Evolutionary conservation across 352 stramenopile species (phyloP).

Genomic region (Globisporangium cylindrosporum): DNA sequence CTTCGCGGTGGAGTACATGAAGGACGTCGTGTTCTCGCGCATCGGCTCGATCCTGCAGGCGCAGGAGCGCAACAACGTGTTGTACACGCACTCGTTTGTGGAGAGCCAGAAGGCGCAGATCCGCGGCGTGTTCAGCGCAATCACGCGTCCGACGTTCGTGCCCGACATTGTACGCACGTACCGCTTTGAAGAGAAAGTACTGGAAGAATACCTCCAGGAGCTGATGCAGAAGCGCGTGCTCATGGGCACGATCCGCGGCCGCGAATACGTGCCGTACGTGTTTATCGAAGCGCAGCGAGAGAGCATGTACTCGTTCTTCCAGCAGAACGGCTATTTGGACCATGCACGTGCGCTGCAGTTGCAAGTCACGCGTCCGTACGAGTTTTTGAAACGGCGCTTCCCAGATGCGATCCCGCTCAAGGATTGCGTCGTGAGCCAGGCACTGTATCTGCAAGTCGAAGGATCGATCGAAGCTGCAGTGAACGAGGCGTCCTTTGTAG

Average conservation of each 20-base stretch:
- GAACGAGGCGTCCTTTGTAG: slow-evolving; percentile 66
- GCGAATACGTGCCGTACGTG: slow-evolving; percentile 77
- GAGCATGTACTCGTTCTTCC: slow-evolving; percentile 84
- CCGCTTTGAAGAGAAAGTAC: slow-evolving; percentile 63
- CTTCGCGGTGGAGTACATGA: slow-evolving; percentile 84
- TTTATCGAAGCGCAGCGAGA: slow-evolving; percentile 74
- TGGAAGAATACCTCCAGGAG: slow-evolving; percentile 56
- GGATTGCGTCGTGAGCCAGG: slow-evolving; percentile 58
- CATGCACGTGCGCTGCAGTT: slow-evolving; percentile 53
- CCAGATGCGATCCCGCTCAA: slow-evolving; percentile 63
- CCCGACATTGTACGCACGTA: slow-evolving; percentile 56
- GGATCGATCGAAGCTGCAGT: slow-evolving; percentile 63
- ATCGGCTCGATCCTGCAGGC: slow-evolving; percentile 63
- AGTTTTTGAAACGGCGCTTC: slow-evolving; percentile 75
- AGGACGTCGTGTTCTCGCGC: slow-evolving; percentile 59
- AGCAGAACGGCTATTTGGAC: slow-evolving; percentile 80
- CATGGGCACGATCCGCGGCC: slow-evolving; percentile 57
- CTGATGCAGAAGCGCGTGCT: slow-evolving; percentile 53
- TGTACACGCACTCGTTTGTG: slow-evolving; percentile 81
- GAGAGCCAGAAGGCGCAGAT: slow-evolving; percentile 58
- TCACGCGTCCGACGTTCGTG: slow-evolving; percentile 68
- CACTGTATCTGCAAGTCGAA: slow-evolving; percentile 65
- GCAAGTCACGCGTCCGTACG: slow-evolving; percentile 60
- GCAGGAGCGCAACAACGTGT: slow-evolving; percentile 56
- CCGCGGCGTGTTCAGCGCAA: slow-evolving; percentile 59